phyloP scores from a whole-genome alignment of 2,329 filamentous ascomycete genomes.

The Diaporthe ilicicola region DNA sequence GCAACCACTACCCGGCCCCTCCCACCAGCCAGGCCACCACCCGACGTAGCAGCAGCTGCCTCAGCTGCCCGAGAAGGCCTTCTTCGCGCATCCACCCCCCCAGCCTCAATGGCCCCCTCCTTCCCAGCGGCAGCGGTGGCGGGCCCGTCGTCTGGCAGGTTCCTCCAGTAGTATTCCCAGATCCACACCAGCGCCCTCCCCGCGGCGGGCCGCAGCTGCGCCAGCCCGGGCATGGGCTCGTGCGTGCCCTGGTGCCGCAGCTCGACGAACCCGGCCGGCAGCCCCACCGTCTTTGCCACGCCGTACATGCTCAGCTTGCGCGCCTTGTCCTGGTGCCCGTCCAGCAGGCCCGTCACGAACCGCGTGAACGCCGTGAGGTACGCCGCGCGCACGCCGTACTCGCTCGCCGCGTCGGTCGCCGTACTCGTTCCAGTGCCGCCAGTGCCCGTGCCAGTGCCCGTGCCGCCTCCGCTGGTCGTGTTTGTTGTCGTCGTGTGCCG shows the following conservation, averaged over 20 bases:
- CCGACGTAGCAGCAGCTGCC: constrained; percentile 3
- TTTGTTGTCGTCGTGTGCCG: constrained; percentile 33
- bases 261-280: constrained; percentile 85
- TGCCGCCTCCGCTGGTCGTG: not conserved
- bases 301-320: constrained; percentile 78
- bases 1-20: constrained; percentile 9
- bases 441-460: not conserved
- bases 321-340: constrained; percentile 74
- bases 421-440: not conserved
- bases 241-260: constrained; percentile 90
- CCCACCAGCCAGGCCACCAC: not conserved
- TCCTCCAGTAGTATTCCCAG: constrained; percentile 87
- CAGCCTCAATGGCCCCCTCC: not conserved
- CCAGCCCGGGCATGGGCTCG: constrained; percentile 81
- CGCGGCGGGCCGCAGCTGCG: constrained; percentile 75
- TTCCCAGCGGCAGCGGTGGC: too few relatives aligned
- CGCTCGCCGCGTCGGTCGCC: constrained; percentile 39
- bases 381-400: constrained; percentile 70
- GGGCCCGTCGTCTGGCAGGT: constrained; percentile 43
- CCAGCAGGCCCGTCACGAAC: constrained; percentile 83
- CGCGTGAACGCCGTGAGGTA: constrained; percentile 80
- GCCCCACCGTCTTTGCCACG: constrained; percentile 71
- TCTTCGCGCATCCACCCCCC: constrained; percentile 4
- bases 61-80: constrained; percentile 5
- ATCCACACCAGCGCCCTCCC: constrained; percentile 82